Conservation (phyloP, 495 filamentous ascomycete genomes). For the Xanthoparmelia taractica region DNA sequence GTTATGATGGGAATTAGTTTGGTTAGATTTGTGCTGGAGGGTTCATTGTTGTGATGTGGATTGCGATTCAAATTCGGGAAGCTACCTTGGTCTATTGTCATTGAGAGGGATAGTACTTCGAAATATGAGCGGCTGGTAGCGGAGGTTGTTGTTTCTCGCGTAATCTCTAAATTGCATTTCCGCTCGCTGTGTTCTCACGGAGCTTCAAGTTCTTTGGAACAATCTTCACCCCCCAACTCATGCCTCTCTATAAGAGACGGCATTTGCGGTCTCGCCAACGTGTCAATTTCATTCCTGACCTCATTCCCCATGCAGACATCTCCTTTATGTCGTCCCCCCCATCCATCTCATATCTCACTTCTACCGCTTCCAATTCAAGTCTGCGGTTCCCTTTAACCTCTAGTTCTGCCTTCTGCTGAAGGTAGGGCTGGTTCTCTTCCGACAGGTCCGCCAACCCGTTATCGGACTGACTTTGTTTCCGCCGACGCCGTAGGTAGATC, state of each 20-base stretch:
- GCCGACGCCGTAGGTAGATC: not conserved
- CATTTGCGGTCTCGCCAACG: not conserved
- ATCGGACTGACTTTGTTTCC: not conserved
- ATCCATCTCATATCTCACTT: slow-evolving; percentile 2
- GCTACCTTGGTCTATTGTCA: too few species aligned
- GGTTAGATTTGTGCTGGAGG: too few species aligned
- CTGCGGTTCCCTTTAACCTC: slow-evolving; percentile 4
- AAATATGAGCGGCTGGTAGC: too few species aligned
- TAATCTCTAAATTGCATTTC: too few species aligned
- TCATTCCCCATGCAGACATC: not conserved
- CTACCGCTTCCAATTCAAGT: slow-evolving; percentile 2
- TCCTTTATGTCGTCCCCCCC: not conserved
- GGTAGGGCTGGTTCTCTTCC: slow-evolving; percentile 2
- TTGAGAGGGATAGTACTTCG: too few species aligned
- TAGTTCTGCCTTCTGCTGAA: slow-evolving; percentile 7
- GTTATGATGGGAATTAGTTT: too few species aligned
- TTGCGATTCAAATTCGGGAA: too few species aligned
- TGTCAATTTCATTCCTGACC: not conserved
- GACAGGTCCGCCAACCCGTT: not conserved
- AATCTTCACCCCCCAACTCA: slow-evolving; percentile 1
- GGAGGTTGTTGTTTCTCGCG: too few species aligned
- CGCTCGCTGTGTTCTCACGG: not conserved
- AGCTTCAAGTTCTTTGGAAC: slow-evolving; percentile 3
- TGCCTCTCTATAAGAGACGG: not conserved
- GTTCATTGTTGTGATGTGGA: too few species aligned